Evolutionary conservation across 1,139 yeast species (phyloP).

Genomic region (Debaryomyces robertsiae): DNA sequence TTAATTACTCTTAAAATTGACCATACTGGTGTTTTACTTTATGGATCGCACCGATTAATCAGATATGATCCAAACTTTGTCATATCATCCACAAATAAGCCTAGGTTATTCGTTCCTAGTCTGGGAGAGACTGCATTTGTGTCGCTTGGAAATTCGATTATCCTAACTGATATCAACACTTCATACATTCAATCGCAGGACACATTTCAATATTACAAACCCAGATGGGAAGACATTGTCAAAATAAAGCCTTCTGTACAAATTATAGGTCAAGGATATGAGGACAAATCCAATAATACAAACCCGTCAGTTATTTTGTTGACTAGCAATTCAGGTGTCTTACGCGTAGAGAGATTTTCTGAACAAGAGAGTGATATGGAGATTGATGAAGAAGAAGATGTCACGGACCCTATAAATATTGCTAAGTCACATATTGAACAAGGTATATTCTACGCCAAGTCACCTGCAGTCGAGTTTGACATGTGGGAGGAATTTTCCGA

Average conservation of each 20-base stretch:
- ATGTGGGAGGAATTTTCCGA: slow-evolving; percentile 35
- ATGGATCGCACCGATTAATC: slow-evolving; percentile 58
- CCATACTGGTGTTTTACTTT: slow-evolving; percentile 53
- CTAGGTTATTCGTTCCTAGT: slow-evolving; percentile 59
- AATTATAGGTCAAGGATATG: slow-evolving; percentile 65
- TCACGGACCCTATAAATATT: slow-evolving; percentile 36
- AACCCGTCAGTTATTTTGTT: slow-evolving; percentile 52
- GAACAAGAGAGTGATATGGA: slow-evolving; percentile 17
- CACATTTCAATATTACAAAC: slow-evolving; percentile 45
- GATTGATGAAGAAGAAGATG: slow-evolving; percentile 16
- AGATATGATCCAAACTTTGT: slow-evolving; percentile 41
- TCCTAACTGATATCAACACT: slow-evolving; percentile 60
- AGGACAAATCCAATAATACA: slow-evolving; percentile 31
- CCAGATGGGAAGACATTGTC: slow-evolving; percentile 80
- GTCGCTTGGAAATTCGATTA: slow-evolving; percentile 60
- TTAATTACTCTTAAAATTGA: slow-evolving; percentile 60
- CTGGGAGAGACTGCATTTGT: slow-evolving; percentile 68
- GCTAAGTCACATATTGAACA: slow-evolving; percentile 79
- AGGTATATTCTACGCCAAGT: slow-evolving; percentile 64
- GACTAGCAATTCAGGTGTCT: slow-evolving; percentile 62
- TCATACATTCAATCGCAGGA: slow-evolving; percentile 36
- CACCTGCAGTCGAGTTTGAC: slow-evolving; percentile 59
- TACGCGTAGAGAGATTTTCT: slow-evolving; percentile 57
- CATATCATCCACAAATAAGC: slow-evolving; percentile 32
- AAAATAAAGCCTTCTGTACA: slow-evolving; percentile 54